A percentile compares a stretch with the other conserved stretches of the same genome.
Evolutionary conservation across 192 early-diverging fungal genomes (phyloP).

Genomic region (Oehlia diaphana): DNA sequence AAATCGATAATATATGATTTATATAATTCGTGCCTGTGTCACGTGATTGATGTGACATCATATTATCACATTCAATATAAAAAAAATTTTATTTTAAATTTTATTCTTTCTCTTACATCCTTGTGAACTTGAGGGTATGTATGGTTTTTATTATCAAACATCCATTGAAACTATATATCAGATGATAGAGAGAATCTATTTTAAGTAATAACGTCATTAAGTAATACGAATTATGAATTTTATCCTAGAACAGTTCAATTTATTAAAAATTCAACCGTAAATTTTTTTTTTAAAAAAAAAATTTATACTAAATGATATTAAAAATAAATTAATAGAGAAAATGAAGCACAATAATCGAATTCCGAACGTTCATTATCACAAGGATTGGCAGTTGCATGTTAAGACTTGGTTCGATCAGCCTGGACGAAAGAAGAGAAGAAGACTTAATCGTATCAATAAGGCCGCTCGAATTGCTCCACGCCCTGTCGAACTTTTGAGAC

Average conservation of each 20-base stretch:
- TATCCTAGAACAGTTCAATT: not conserved
- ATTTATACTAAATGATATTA: not conserved
- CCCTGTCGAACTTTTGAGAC: slow-evolving; percentile 94
- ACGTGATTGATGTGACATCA: too few relatives aligned
- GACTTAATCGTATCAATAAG: slow-evolving; percentile 88
- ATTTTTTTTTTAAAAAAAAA: too few relatives aligned
- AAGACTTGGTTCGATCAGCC: slow-evolving; percentile 99
- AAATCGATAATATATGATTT: too few relatives aligned
- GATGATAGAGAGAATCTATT: not conserved
- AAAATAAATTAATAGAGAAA: slow-evolving; percentile 4
- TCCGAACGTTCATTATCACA: slow-evolving; percentile 96
- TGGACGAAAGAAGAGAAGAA: slow-evolving; percentile 90
- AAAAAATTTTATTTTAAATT: not conserved
- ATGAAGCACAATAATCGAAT: slow-evolving; percentile 95
- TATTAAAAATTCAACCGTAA: too few relatives aligned
- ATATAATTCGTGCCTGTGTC: too few relatives aligned
- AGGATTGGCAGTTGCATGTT: slow-evolving; percentile 96
- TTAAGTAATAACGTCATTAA: not conserved
- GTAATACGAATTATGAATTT: not conserved
- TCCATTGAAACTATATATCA: not conserved
- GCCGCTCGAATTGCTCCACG: slow-evolving; percentile 94
- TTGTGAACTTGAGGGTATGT: not conserved
- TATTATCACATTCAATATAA: not conserved
- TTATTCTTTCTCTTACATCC: not conserved
- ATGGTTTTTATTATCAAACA: not conserved